Conservation (phyloP, 139 green algal species). For the Chlamydomonas sp. region DNA sequence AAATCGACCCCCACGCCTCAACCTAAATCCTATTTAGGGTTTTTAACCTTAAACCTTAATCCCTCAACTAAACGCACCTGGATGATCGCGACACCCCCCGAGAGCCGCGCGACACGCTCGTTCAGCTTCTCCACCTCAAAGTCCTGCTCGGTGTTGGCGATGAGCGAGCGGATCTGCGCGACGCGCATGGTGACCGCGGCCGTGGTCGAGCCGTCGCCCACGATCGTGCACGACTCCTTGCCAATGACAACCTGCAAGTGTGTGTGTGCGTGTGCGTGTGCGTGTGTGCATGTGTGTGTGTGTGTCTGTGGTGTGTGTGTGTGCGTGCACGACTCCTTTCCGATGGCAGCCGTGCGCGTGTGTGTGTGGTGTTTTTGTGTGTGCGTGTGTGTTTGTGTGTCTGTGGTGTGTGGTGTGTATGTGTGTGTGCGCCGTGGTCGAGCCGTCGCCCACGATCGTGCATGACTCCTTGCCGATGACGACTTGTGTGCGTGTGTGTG, state of each 20-base stretch:
- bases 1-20: too few species aligned
- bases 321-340: too few species aligned
- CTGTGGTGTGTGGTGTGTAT: background rate
- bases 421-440: conserved; percentile 26
- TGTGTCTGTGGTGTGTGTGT: too few species aligned
- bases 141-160: conserved; percentile 72
- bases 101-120: conserved; percentile 93
- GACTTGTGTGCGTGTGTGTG: background rate
- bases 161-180: conserved; percentile 88
- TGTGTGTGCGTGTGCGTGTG: too few species aligned
- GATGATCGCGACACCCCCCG: conserved; percentile 94
- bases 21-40: too few species aligned
- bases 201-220: conserved; percentile 81
- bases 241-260: conserved; percentile 33
- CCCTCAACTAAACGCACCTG: too few species aligned
- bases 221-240: conserved; percentile 95
- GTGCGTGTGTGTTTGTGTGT: background rate
- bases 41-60: too few species aligned
- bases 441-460: conserved; percentile 94
- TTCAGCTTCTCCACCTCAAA: conserved; percentile 99
- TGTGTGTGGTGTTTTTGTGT: too few species aligned
- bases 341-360: too few species aligned
- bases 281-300: too few species aligned
- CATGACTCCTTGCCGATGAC: conserved; percentile 83
- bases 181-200: conserved; percentile 79